phyloP scores from a whole-genome alignment of 202 grass and related monocot species.

The Setaria italica region DNA sequence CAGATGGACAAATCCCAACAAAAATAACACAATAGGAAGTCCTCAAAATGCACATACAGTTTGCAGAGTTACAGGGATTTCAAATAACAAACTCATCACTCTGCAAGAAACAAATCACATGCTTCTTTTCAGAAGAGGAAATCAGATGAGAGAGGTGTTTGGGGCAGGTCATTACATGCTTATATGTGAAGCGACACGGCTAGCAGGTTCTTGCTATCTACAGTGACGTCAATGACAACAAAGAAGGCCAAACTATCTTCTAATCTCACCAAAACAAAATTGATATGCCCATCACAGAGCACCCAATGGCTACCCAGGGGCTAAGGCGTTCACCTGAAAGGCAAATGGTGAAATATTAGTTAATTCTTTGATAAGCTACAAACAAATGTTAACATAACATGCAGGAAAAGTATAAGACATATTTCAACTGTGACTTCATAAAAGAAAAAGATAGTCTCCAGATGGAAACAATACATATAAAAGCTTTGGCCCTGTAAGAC shows the following conservation, averaged over 20 bases:
- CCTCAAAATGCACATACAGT: too few relatives aligned
- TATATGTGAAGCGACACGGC: not conserved
- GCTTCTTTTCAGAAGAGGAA: too few relatives aligned
- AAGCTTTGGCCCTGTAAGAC: too few relatives aligned
- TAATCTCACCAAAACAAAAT: constrained; percentile 69
- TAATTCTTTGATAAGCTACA: not conserved
- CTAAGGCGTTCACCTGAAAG: constrained; percentile 76
- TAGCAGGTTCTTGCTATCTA: constrained; percentile 17
- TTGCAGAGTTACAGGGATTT: too few relatives aligned
- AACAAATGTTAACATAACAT: constrained; percentile 6
- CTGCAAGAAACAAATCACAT: too few relatives aligned
- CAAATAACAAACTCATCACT: too few relatives aligned
- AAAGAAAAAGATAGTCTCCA: too few relatives aligned
- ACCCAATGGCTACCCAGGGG: constrained; percentile 78
- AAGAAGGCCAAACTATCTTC: constrained; percentile 6
- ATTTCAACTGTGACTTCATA: too few relatives aligned
- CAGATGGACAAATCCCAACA: too few relatives aligned
- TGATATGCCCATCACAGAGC: constrained; percentile 72
- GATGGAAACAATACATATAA: too few relatives aligned
- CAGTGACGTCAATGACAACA: not conserved
- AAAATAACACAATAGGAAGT: too few relatives aligned
- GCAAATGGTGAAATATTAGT: not conserved
- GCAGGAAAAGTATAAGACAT: not conserved
- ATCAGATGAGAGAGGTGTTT: too few relatives aligned
- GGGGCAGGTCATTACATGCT: not conserved